A percentile compares a stretch with the other conserved stretches of the same genome.
These are phyloP conservation scores for Oryza brachyantha DNA, from an alignment of 176 grass and related monocot species.

Conservation along the genomic window DNA sequence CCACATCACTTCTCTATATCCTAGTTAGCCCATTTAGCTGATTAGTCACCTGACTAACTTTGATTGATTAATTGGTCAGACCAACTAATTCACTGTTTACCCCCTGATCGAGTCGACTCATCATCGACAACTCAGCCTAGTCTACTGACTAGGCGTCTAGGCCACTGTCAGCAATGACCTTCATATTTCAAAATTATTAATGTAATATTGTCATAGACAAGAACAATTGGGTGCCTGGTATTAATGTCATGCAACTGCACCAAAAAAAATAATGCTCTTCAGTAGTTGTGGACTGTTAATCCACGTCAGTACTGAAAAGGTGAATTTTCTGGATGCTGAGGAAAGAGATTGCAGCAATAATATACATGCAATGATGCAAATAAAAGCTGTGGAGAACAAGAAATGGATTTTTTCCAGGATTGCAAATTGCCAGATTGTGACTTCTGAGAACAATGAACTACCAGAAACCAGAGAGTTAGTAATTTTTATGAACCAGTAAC, in stretches of 20 bases:
- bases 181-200: not conserved
- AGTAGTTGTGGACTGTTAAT: not conserved
- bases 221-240: conserved; percentile 6
- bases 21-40: not conserved
- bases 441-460: conserved; percentile 10
- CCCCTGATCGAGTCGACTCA: not conserved
- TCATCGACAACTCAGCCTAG: too few species aligned
- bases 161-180: too few species aligned
- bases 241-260: not conserved
- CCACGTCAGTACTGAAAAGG: not conserved
- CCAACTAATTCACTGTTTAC: not conserved
- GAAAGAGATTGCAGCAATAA: not conserved
- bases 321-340: not conserved
- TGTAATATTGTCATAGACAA: not conserved
- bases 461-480: not conserved
- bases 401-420: not conserved
- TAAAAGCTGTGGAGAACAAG: not conserved
- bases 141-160: too few species aligned
- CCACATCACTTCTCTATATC: not conserved
- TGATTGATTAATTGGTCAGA: too few species aligned
- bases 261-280: not conserved
- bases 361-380: too few species aligned
- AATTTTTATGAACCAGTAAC: not conserved
- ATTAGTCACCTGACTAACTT: not conserved
- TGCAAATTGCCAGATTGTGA: not conserved